Conservation (phyloP, 768 basidiomycete species). For the Trichaptum fuscoviolaceum region DNA sequence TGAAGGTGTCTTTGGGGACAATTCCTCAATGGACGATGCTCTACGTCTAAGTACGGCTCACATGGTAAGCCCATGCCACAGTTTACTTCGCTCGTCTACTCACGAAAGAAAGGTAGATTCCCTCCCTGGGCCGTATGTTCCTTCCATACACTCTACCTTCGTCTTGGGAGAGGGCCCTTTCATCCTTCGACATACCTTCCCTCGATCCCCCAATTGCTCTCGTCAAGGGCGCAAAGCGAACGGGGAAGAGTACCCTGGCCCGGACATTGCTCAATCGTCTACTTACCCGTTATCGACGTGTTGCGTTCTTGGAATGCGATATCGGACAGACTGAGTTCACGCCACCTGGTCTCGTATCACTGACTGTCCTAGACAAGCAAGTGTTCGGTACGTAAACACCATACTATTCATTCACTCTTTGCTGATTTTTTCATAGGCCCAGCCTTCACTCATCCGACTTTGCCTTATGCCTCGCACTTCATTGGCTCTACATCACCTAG, state of each 20-base stretch:
- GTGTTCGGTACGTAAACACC: slow-evolving; percentile 53
- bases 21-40: slow-evolving; percentile 26
- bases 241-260: slow-evolving; percentile 89
- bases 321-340: slow-evolving; percentile 93
- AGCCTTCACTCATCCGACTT: slow-evolving; percentile 75
- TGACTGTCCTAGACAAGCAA: slow-evolving; percentile 64
- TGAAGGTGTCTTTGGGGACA: slow-evolving; percentile 53
- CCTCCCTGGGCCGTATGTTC: slow-evolving; percentile 6
- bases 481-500: slow-evolving; percentile 76
- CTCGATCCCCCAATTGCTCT: slow-evolving; percentile 39
- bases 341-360: slow-evolving; percentile 76
- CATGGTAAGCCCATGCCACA: slow-evolving; percentile 33
- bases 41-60: slow-evolving; percentile 45
- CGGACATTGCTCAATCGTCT: slow-evolving; percentile 68
- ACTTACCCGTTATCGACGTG: slow-evolving; percentile 55
- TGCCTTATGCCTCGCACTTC: slow-evolving; percentile 74
- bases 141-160: slow-evolving; percentile 30
- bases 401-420: neutral
- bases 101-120: neutral
- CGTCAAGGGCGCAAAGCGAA: slow-evolving; percentile 80
- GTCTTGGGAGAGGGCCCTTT: slow-evolving; percentile 31
- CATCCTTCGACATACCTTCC: slow-evolving; percentile 4
- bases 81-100: neutral
- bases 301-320: slow-evolving; percentile 92
- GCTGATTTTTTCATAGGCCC: slow-evolving; percentile 49